Evolutionary conservation across 495 filamentous ascomycete genomes (phyloP), one percentile per base, ranked within the genome.

Genomic region (Penicillium flavigenum): DNA sequence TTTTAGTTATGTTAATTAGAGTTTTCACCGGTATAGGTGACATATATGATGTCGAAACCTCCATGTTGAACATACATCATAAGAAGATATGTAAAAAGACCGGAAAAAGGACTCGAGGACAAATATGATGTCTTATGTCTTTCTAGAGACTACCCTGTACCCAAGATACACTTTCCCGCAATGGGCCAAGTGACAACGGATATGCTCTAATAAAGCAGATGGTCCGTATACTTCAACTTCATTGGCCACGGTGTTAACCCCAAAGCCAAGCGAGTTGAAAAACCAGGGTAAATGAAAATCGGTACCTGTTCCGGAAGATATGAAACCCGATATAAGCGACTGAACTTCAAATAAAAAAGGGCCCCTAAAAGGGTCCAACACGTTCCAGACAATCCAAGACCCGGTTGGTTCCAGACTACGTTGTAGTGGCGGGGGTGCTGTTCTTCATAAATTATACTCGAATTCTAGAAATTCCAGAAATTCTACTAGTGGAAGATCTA

Each of bases 281-380:
- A 20, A 31, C 19, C 4, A n/a, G 5, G 16, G 5, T 7, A 39
- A 39, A 31, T 32, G 39, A 53, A 41, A 53, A 53, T 44, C 51
- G 27, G 51, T 53, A 58, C 49, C 34, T 58, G 56, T 32, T 36
- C 54, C 44, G 46, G 46, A 34, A 9, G n/a, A 31, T 32, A 16
- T 53, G 51, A 53, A 53, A 53, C 51, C 51, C 24, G 24, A 39
- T 39, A 43, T 42, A 39, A 29, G 24, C 38, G 51, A 53, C 10
- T 31, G 43, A 43, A 44, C 26, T 53, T 26, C 38, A 29, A 29
- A 8, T 6, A 1, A 31, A 27, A 48, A 24, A 49, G 14, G n/a
- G 11, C 47, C 49, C 56, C 53, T 56, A 38, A 39, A 29, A 59
- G 34, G 58, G 58, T 48, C 58, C 32, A 60, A 50, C 46, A 24